Evolutionary conservation across 192 early-diverging fungal genomes (phyloP), one percentile per base, ranked within the genome.

Genomic region (Coemansia guatemalensis): DNA sequence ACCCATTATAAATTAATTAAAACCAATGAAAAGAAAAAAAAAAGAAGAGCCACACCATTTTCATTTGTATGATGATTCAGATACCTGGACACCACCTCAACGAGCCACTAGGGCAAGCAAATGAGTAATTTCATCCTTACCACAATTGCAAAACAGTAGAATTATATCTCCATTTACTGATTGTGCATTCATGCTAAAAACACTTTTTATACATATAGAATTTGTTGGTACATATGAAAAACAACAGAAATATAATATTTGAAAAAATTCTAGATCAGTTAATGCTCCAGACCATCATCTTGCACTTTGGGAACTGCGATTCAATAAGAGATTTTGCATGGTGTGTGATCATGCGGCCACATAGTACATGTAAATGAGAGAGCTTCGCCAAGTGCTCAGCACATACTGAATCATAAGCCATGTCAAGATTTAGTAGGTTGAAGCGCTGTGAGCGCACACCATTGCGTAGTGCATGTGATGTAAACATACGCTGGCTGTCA

Each of bases 261-360:
- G 22, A 52, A 25, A 32, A 8, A 60, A 5, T 9, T 20, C 14
- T 8, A 30, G 53, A 17, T 26, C 60, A 78, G 62, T 78, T 63
- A 22, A 69, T 65, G 59, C 62, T 75, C 78, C 78, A 81, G 23
- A 81, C 78, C 78, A 75, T 74, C 73, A 81, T 81, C 32, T 73
- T 75, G 66, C 78, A 81, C 53, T 72, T 71, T 17, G 78, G 78
- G 53, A 81, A 81, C 66, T 81, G 78, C 39, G 21, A 63, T 58
- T 81, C 73, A 33, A 81, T 68, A 14, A 81, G 65, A 23, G 70
- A 72, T 41, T 81, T 81, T 39, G 78, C 78, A 53, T 81, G 72
- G 54, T 70, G 65, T 2, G 78, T 81, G 32, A 81, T 81, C 66
- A 75, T 63, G 17, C 78, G 56, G 20, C 78, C 78, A 21, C 73